Conservation (phyloP, 2,329 filamentous ascomycete species). For the Fusarium verticillioides region DNA sequence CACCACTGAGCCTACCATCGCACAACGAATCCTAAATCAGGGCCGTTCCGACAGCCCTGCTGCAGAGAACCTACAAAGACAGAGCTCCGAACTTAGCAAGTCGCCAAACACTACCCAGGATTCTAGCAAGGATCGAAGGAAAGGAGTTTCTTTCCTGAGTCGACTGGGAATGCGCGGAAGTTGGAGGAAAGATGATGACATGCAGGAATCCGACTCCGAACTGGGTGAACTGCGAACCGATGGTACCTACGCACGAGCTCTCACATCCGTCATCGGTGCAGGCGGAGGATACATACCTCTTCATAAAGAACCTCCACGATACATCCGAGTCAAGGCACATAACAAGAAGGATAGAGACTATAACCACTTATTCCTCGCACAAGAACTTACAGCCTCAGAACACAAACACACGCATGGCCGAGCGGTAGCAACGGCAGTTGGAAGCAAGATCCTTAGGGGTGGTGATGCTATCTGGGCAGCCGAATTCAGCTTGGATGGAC, state of each 20-base stretch:
- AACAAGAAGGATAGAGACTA: conserved; percentile 87
- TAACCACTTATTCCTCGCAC: conserved; percentile 88
- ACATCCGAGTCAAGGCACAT: conserved; percentile 85
- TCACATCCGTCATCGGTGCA: conserved; percentile 78
- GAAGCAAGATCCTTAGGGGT: conserved; percentile 55
- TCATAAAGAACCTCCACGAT: conserved; percentile 88
- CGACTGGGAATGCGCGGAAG: conserved; percentile 76
- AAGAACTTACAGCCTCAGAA: conserved; percentile 80
- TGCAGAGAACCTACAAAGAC: conserved; percentile 53
- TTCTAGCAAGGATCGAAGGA: conserved; percentile 73
- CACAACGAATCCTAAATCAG: conserved; percentile 64
- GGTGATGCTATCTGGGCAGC: conserved; percentile 87
- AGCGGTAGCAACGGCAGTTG: conserved; percentile 51
- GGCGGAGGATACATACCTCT: conserved; percentile 81
- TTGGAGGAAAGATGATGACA: conserved; percentile 76
- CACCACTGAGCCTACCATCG: conserved; percentile 57
- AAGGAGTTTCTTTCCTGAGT: conserved; percentile 90
- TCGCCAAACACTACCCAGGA: conserved; percentile 55
- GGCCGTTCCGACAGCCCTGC: conserved; percentile 64
- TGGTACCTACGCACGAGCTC: conserved; percentile 84
- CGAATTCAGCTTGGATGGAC: conserved; percentile 92
- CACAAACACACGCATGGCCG: conserved; percentile 45
- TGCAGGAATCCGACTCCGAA: conserved; percentile 75
- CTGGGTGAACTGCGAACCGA: conserved; percentile 75
- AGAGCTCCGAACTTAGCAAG: conserved; percentile 57